Conservation (phyloP, 225 moss, liverwort and hornwort genomes). For the Thuidium tamariscinum region DNA sequence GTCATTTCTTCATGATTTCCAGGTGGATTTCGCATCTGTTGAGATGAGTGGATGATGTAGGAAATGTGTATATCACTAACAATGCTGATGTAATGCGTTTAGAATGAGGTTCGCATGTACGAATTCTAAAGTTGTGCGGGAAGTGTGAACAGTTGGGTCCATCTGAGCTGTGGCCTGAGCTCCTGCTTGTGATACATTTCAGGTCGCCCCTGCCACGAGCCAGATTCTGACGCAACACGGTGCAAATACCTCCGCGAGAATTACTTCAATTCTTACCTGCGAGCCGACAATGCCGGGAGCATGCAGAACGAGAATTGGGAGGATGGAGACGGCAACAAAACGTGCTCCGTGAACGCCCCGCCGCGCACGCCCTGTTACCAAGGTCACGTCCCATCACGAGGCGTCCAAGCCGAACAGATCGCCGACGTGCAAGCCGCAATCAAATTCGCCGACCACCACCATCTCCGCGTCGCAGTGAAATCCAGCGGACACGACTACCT, state of each 20-base stretch:
- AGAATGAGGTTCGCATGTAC: not conserved
- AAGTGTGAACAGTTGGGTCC: too few relatives aligned
- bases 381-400: not conserved
- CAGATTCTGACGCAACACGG: not conserved
- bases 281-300: constrained; percentile 11
- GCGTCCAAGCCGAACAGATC: not conserved
- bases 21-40: not conserved
- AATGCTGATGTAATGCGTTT: not conserved
- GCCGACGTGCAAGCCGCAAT: not conserved
- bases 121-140: not conserved
- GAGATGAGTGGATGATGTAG: not conserved
- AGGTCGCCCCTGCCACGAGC: not conserved
- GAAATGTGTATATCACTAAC: not conserved
- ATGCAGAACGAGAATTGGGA: constrained; percentile 13
- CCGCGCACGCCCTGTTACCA: not conserved
- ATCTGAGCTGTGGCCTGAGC: not conserved
- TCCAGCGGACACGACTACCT: not conserved
- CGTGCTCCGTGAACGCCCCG: not conserved
- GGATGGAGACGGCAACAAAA: not conserved
- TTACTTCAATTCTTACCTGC: not conserved
- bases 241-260: not conserved
- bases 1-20: not conserved
- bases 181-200: not conserved
- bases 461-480: constrained; percentile 4
- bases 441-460: not conserved